Conservation (phyloP, 2,329 filamentous ascomycete genomes). For the Lasiodiplodia gonubiensis region DNA sequence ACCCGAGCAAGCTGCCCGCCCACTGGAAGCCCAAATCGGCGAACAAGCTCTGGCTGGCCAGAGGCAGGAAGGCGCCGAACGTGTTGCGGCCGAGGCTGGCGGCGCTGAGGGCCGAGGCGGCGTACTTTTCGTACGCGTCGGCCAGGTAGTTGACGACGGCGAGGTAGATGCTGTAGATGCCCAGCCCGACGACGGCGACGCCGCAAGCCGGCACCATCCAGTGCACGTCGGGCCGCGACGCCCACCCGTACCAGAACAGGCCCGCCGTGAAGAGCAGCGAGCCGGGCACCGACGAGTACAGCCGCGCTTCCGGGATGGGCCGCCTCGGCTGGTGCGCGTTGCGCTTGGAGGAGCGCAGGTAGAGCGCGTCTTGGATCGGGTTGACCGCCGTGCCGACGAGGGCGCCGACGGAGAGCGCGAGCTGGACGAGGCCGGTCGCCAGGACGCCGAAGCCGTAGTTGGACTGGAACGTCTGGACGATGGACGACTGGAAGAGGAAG, state of each 20-base stretch:
- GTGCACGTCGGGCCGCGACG: constrained; percentile 31
- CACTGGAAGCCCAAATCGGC: constrained; percentile 50
- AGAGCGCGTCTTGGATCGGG: constrained; percentile 44
- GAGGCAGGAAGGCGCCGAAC: constrained; percentile 54
- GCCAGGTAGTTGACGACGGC: constrained; percentile 57
- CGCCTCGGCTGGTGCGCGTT: constrained; percentile 48
- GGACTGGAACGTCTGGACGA: constrained; percentile 48
- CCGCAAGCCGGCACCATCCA: constrained; percentile 40
- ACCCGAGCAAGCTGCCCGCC: constrained; percentile 52
- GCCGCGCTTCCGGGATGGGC: constrained; percentile 51
- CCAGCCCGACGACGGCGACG: constrained; percentile 36
- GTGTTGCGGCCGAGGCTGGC: constrained; percentile 52
- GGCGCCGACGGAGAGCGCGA: constrained; percentile 51
- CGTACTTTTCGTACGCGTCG: constrained; percentile 56
- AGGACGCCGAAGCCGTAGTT: constrained; percentile 45
- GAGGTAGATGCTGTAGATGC: constrained; percentile 50
- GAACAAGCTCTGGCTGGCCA: constrained; percentile 51
- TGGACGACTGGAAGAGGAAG: constrained; percentile 50
- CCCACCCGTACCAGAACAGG: constrained; percentile 41
- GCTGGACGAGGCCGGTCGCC: constrained; percentile 48
- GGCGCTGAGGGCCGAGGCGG: constrained; percentile 53
- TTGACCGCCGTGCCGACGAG: constrained; percentile 50
- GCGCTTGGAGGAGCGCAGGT: constrained; percentile 37
- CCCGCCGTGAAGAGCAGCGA: constrained; percentile 45
- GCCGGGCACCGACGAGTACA: constrained; percentile 51